Evolutionary conservation across 164 flowering plant genomes (phyloP).

Genomic region (Magnolia officinalis): DNA sequence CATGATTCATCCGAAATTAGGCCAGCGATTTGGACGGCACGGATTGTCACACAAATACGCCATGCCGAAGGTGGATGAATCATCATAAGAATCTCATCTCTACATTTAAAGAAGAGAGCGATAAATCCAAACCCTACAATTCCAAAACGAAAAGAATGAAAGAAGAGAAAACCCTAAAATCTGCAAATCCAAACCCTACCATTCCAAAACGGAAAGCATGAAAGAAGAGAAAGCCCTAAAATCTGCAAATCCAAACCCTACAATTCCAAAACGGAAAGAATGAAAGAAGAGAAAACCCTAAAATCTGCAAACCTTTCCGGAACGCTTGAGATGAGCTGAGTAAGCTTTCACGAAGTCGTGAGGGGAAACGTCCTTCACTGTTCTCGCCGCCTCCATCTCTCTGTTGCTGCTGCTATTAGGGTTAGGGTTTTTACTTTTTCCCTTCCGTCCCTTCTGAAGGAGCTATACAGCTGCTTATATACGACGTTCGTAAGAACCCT

Average conservation of each 20-base stretch:
- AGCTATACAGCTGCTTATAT: too few species aligned
- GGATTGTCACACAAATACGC: too few species aligned
- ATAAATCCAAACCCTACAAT: not conserved
- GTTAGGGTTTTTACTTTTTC: too few species aligned
- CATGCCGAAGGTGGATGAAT: too few species aligned
- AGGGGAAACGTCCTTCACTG: constrained; percentile 54
- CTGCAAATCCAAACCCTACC: not conserved
- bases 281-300: not conserved
- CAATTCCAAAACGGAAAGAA: not conserved
- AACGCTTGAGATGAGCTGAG: constrained; percentile 50
- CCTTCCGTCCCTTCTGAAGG: too few species aligned
- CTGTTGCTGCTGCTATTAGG: too few species aligned
- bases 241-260: not conserved
- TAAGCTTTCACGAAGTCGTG: constrained; percentile 48
- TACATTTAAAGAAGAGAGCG: too few species aligned
- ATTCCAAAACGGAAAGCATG: not conserved
- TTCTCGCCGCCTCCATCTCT: constrained; percentile 32
- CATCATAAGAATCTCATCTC: too few species aligned
- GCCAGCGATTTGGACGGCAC: too few species aligned
- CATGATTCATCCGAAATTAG: too few species aligned
- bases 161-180: not conserved
- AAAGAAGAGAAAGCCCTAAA: not conserved
- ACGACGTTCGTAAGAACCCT: too few species aligned
- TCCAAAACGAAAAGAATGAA: not conserved
- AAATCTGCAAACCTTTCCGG: constrained; percentile 40